Evolutionary conservation across 352 stramenopile genomes (phyloP).

Genomic region (Thraustochytrium striatum): DNA sequence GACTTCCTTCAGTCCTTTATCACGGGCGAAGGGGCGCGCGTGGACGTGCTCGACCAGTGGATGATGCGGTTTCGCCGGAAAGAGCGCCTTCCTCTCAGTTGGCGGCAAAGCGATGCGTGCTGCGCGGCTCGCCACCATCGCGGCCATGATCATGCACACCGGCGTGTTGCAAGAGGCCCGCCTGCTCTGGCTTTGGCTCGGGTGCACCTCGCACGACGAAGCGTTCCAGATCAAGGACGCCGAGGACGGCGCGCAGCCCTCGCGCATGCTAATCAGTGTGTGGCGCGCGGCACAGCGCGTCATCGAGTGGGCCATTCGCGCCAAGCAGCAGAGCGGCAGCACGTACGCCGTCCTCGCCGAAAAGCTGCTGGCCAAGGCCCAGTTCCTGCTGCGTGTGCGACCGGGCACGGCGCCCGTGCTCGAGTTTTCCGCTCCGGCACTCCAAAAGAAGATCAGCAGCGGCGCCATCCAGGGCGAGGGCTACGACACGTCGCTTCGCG

Average conservation of each 20-base stretch:
- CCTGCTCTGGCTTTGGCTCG: slow-evolving; percentile 55
- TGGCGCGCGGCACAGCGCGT: slow-evolving; percentile 76
- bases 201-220: slow-evolving; percentile 60
- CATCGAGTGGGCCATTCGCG: slow-evolving; percentile 77
- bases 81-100: slow-evolving; percentile 21
- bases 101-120: slow-evolving; percentile 72
- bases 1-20: slow-evolving; percentile 17
- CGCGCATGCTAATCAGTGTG: slow-evolving; percentile 82
- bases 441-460: too few relatives aligned
- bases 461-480: too few relatives aligned
- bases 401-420: slow-evolving; percentile 65
- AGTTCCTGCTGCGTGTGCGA: slow-evolving; percentile 74
- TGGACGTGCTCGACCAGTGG: slow-evolving; percentile 31
- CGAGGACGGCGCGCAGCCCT: slow-evolving; percentile 68
- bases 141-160: slow-evolving; percentile 79
- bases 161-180: slow-evolving; percentile 60
- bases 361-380: slow-evolving; percentile 71
- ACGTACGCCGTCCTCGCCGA: slow-evolving; percentile 72
- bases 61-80: slow-evolving; percentile 39
- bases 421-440: slow-evolving; percentile 6
- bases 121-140: slow-evolving; percentile 72
- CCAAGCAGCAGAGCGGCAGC: slow-evolving; percentile 77
- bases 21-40: not conserved
- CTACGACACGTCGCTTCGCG: too few relatives aligned
- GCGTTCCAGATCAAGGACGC: slow-evolving; percentile 55